phyloP scores from a whole-genome alignment of 495 filamentous ascomycete genomes.

The Talaromyces thailandensis region DNA sequence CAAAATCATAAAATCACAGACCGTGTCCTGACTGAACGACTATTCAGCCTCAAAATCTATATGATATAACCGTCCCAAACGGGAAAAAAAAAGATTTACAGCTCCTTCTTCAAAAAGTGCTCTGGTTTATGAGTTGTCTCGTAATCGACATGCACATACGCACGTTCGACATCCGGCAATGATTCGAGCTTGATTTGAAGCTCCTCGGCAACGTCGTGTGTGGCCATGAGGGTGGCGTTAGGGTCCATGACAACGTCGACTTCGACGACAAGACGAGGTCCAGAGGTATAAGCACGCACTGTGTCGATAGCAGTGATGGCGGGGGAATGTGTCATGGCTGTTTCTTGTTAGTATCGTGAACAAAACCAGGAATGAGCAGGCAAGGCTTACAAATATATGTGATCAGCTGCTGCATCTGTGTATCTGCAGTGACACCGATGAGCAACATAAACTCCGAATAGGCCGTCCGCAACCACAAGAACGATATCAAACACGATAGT shows the following conservation, averaged over 20 bases:
- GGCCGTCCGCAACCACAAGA: slow-evolving; percentile 75
- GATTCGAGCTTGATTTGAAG: slow-evolving; percentile 92
- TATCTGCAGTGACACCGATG: slow-evolving; percentile 78
- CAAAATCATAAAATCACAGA: neutral
- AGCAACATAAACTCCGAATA: slow-evolving; percentile 85
- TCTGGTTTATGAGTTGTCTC: slow-evolving; percentile 96
- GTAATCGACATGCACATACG: slow-evolving; percentile 96
- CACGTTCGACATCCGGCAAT: slow-evolving; percentile 83
- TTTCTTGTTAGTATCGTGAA: neutral
- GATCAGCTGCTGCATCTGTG: slow-evolving; percentile 83
- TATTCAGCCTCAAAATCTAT: neutral
- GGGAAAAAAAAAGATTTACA: slow-evolving; percentile 22
- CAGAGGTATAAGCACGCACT: slow-evolving; percentile 84
- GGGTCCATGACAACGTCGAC: slow-evolving; percentile 84
- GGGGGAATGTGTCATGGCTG: slow-evolving; percentile 82
- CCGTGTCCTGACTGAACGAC: neutral
- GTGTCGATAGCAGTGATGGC: slow-evolving; percentile 81
- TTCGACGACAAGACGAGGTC: slow-evolving; percentile 82
- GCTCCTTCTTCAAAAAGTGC: slow-evolving; percentile 55
- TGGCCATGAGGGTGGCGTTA: slow-evolving; percentile 55
- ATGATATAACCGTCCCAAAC: neutral
- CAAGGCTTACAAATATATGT: slow-evolving; percentile 74
- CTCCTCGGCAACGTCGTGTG: slow-evolving; percentile 90
- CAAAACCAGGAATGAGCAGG: neutral
- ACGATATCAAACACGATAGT: slow-evolving; percentile 64